Evolutionary conservation across 2,329 filamentous ascomycete species (phyloP).

Genomic region (Stagonosporopsis cucurbitacearum): DNA sequence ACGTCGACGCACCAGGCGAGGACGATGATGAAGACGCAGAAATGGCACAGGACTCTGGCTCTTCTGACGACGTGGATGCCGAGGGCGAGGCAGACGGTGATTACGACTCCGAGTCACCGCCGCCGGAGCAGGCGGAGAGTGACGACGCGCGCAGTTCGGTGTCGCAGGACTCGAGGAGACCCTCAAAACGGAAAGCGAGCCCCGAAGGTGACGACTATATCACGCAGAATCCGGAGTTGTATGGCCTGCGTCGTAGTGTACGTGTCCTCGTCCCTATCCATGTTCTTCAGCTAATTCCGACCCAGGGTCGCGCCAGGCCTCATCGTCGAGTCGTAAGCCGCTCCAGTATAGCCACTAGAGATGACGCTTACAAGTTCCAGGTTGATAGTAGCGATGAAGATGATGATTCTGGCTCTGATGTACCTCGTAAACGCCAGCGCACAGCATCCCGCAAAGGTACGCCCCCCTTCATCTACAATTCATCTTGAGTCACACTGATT

Average conservation of each 20-base stretch:
- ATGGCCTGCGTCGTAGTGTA: constrained; percentile 93
- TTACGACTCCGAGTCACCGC: constrained; percentile 72
- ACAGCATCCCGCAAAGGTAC: constrained; percentile 69
- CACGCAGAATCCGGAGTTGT: constrained; percentile 89
- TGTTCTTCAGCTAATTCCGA: constrained; percentile 42
- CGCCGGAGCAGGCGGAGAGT: constrained; percentile 49
- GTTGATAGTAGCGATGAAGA: constrained; percentile 69
- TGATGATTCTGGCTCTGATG: constrained; percentile 71
- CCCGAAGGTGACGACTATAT: constrained; percentile 84
- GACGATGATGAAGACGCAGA: constrained; percentile 52
- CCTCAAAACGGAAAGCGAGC: constrained; percentile 68
- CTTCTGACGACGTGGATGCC: constrained; percentile 58
- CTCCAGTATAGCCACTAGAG: constrained; percentile 16
- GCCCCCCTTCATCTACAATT: constrained; percentile 38
- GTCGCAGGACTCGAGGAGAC: constrained; percentile 73
- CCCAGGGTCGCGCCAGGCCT: constrained; percentile 65
- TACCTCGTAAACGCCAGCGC: constrained; percentile 68
- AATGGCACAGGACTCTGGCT: constrained; percentile 54
- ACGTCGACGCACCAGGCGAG: constrained; percentile 50
- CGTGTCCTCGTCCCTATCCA: constrained; percentile 43
- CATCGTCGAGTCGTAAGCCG: constrained; percentile 65
- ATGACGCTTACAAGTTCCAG: constrained; percentile 45
- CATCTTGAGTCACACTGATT: constrained; percentile 50
- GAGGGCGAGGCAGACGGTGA: constrained; percentile 67
- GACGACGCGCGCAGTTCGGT: constrained; percentile 68